Percentiles rank a stretch among this genome's conserved stretches.
These are phyloP conservation scores for Xanthoceras sorbifolium DNA, from an alignment of 345 rosid genomes.

Conservation along the genomic window DNA sequence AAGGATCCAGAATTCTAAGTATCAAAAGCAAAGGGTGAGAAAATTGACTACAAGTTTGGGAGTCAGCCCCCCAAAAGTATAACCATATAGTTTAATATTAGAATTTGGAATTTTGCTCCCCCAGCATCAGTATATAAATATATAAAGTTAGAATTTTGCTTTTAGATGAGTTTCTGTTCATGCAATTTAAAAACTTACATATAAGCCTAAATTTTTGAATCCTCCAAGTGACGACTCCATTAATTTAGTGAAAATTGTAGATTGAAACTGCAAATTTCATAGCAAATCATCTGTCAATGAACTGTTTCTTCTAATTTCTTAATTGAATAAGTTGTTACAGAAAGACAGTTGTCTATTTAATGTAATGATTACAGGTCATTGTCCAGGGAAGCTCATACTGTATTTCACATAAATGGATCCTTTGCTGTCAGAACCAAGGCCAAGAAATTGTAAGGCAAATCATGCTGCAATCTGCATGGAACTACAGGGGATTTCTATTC, in stretches of 20 bases:
- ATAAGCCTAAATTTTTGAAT: not conserved
- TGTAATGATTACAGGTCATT: constrained; percentile 4
- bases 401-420: constrained; percentile 4
- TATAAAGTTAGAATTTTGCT: not conserved
- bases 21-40: constrained; percentile 3
- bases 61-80: not conserved
- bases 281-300: not conserved
- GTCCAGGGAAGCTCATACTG: not conserved
- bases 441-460: not conserved
- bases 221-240: not conserved
- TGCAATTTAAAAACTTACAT: not conserved
- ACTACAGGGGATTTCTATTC: constrained; percentile 62
- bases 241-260: not conserved
- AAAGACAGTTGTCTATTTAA: not conserved
- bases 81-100: not conserved
- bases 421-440: not conserved
- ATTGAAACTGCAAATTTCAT: not conserved
- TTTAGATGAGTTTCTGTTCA: not conserved
- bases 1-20: not conserved
- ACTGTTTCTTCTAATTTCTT: not conserved
- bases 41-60: constrained; percentile 5
- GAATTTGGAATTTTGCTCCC: not conserved
- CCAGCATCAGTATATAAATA: not conserved
- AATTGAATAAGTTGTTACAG: not conserved
- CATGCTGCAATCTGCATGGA: constrained; percentile 18